These are phyloP conservation scores for Xylaria sp. DNA, from an alignment of 2,329 filamentous ascomycete genomes.

Conservation along the genomic window DNA sequence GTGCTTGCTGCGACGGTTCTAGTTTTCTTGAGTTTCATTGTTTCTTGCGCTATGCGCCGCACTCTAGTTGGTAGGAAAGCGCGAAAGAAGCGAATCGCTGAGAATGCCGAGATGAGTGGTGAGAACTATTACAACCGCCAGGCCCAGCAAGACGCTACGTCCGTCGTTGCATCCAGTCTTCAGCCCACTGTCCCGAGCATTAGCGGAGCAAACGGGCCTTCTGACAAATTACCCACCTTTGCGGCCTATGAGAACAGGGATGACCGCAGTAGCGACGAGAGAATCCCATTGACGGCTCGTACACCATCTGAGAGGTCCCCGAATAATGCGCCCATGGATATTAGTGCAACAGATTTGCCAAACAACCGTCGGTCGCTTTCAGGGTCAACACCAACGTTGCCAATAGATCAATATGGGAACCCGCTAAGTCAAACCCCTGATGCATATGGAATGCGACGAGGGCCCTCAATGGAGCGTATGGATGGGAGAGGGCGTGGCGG, in stretches of 20 bases:
- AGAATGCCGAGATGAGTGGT: conserved; percentile 97
- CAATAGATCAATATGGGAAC: conserved; percentile 74
- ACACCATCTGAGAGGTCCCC: conserved; percentile 70
- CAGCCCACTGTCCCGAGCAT: conserved; percentile 70
- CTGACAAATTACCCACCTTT: conserved; percentile 62
- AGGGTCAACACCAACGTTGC: conserved; percentile 52
- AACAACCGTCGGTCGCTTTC: conserved; percentile 54
- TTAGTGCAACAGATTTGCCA: conserved; percentile 52
- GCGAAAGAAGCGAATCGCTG: conserved; percentile 88
- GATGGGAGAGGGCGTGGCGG: conserved; percentile 67
- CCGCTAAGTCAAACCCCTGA: conserved; percentile 57
- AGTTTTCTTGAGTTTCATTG: conserved; percentile 81
- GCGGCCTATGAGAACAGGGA: conserved; percentile 75
- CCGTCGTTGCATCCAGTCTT: conserved; percentile 55
- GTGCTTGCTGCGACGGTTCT: conserved; percentile 90
- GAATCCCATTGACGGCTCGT: conserved; percentile 74
- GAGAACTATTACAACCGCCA: conserved; percentile 87
- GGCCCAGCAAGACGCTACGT: conserved; percentile 62
- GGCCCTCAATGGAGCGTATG: conserved; percentile 60
- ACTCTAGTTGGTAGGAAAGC: conserved; percentile 92
- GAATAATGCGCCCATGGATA: conserved; percentile 56
- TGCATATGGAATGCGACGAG: conserved; percentile 60
- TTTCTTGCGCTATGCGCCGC: conserved; percentile 94
- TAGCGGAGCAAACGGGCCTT: conserved; percentile 64
- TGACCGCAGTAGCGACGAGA: conserved; percentile 73